Evolutionary conservation across 2,329 filamentous ascomycete genomes (phyloP).

Genomic region (Aspergillus sojae): DNA sequence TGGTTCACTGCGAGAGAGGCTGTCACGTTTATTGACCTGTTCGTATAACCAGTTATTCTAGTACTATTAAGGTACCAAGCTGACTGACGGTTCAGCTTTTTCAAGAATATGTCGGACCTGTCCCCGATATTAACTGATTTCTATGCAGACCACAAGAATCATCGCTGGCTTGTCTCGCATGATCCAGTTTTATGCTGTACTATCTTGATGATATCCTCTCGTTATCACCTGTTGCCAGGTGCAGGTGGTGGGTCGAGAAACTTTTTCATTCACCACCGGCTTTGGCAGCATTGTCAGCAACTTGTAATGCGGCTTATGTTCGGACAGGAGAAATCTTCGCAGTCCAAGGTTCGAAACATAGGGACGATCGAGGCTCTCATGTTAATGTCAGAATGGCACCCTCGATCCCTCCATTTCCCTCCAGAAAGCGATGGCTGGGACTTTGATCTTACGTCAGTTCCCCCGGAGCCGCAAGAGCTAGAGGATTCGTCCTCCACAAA

Average conservation of each 20-base stretch:
- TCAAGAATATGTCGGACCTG: constrained; percentile 54
- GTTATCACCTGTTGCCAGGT: constrained; percentile 50
- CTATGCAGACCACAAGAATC: constrained; percentile 53
- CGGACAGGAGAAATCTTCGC: constrained; percentile 56
- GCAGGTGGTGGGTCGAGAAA: constrained; percentile 51
- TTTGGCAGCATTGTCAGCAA: constrained; percentile 59
- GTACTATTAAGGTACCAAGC: not conserved
- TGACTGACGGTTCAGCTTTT: constrained; percentile 40
- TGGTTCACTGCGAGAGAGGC: constrained; percentile 60
- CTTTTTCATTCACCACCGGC: constrained; percentile 56
- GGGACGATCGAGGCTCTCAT: constrained; percentile 58
- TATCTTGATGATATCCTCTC: constrained; percentile 59
- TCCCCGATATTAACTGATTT: constrained; percentile 56
- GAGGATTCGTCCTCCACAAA: constrained; percentile 35
- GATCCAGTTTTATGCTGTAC: constrained; percentile 58
- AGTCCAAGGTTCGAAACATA: constrained; percentile 52
- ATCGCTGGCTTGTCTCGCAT: constrained; percentile 51
- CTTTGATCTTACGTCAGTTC: constrained; percentile 52
- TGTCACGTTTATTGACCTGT: constrained; percentile 56
- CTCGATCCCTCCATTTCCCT: constrained; percentile 57
- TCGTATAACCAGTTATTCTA: constrained; percentile 16
- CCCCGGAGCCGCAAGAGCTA: constrained; percentile 37
- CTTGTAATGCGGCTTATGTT: constrained; percentile 57
- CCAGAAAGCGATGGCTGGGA: constrained; percentile 59
- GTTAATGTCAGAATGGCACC: constrained; percentile 61